phyloP scores from a whole-genome alignment of 2,329 filamentous ascomycete species.

The Nigrograna mackinnonii region DNA sequence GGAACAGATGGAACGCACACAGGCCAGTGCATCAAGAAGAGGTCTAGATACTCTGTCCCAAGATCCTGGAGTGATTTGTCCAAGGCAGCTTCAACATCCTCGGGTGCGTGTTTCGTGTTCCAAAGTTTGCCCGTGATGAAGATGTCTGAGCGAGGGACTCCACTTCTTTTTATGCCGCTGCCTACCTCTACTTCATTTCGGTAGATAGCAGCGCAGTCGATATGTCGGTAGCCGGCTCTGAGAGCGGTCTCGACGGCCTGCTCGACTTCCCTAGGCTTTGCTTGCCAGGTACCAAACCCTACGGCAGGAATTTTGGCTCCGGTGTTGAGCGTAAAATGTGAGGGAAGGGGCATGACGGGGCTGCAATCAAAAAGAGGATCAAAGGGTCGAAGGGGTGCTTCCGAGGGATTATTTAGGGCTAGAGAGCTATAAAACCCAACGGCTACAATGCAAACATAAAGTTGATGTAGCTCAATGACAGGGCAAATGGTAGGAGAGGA shows the following conservation, averaged over 20 bases:
- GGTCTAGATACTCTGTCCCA: slow-evolving; percentile 82
- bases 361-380: too few species aligned
- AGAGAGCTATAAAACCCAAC: too few species aligned
- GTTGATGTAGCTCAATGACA: too few species aligned
- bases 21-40: slow-evolving; percentile 51
- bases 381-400: slow-evolving; percentile 1
- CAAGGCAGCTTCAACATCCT: slow-evolving; percentile 67
- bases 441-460: too few species aligned
- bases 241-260: slow-evolving; percentile 70
- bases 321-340: slow-evolving; percentile 60
- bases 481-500: too few species aligned
- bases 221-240: slow-evolving; percentile 69
- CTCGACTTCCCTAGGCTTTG: slow-evolving; percentile 27
- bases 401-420: background rate
- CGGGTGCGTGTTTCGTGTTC: slow-evolving; percentile 74
- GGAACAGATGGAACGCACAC: slow-evolving; percentile 62
- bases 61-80: slow-evolving; percentile 73
- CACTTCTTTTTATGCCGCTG: slow-evolving; percentile 62
- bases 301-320: slow-evolving; percentile 76
- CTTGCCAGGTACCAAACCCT: slow-evolving; percentile 67
- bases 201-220: slow-evolving; percentile 76
- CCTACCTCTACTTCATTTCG: slow-evolving; percentile 78
- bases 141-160: slow-evolving; percentile 35
- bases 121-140: slow-evolving; percentile 73
- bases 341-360: slow-evolving; percentile 18